Evolutionary conservation across 164 flowering plant genomes (phyloP).

Genomic region (Santalum album): DNA sequence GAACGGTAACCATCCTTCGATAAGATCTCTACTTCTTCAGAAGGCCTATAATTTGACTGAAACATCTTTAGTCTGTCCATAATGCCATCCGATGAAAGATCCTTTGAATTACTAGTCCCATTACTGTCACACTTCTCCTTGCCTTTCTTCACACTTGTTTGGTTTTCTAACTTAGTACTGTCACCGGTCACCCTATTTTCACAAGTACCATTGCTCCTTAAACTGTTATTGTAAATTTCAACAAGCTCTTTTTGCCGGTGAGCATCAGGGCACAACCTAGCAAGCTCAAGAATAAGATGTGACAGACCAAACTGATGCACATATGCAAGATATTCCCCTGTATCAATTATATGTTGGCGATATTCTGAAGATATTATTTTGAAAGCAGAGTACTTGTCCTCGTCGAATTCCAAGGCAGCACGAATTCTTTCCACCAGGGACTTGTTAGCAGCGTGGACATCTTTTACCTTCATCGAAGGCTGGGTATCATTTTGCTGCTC

Average conservation of each 20-base stretch:
- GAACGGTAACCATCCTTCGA: neutral
- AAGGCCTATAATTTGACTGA: neutral
- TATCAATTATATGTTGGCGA: neutral
- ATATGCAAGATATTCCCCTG: constrained; percentile 1
- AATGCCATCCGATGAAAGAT: neutral
- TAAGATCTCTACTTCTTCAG: neutral
- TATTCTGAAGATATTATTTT: neutral
- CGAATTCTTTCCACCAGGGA: neutral
- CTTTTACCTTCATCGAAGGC: neutral
- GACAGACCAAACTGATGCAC: constrained; percentile 4
- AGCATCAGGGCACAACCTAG: neutral
- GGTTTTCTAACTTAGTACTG: neutral
- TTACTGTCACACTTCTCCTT: neutral
- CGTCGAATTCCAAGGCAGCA: neutral
- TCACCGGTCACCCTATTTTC: neutral
- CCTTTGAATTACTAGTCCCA: neutral
- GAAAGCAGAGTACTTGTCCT: neutral
- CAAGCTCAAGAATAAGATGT: constrained; percentile 1
- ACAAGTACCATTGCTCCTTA: neutral
- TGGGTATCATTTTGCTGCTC: neutral
- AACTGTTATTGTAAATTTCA: neutral
- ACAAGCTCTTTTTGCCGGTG: neutral
- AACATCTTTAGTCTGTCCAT: neutral
- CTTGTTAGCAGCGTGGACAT: neutral
- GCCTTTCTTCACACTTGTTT: neutral